Evolutionary conservation across 129 eudicot genomes (phyloP), one percentile per base, ranked within the genome.

Genomic region (Helichrysum umbraculigerum): DNA sequence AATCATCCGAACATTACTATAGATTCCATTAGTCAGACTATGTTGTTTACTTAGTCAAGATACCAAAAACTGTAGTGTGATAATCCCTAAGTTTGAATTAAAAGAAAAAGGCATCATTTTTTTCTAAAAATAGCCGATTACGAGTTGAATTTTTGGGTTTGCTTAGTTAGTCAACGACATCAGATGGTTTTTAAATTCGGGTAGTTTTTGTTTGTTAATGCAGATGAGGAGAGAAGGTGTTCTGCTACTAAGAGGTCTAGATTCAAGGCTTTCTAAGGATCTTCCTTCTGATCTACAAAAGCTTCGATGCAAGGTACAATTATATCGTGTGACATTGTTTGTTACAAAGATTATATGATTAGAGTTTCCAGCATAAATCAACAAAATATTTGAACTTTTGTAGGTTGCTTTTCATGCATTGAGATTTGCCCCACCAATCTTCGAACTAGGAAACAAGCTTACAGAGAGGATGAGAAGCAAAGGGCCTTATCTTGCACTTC

Each of bases 271-370:
- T 17, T 89, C 98, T 62, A 94, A 94, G 79, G 97, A 94, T 89
- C 97, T 94, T 73, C 97, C 97, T 73, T 80, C 92, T 51, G 97
- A 94, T 76, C 98, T 94, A 74, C 98, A 94, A 83, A 94, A 91
- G 91, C 98, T 94, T 67, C 91, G 96, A 17, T 94, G 98, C 93
- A 94, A 94, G 98, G 98, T 93, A 90, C 21, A 4, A 70, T 69
- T 11, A 22, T 5, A 7, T 52, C 41, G 29, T 19, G 25, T 64
- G 33, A 54, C 34, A 20, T 50, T 32, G 42, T 37, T 69, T 2
- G 37, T 74, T 15, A 15, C 29, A 41, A 69, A 58, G 44, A 6
- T 68, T 8, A 61, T 19, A 70, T 1, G 21, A 42, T 68, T 6
- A 0, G 3, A 25, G 52, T 68, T 68, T n/a, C 5, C 0, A 19